A percentile compares a stretch with the other conserved stretches of the same genome.
These are phyloP conservation scores for Senna tora DNA, from an alignment of 306 rosid genomes.

Conservation along the genomic window DNA sequence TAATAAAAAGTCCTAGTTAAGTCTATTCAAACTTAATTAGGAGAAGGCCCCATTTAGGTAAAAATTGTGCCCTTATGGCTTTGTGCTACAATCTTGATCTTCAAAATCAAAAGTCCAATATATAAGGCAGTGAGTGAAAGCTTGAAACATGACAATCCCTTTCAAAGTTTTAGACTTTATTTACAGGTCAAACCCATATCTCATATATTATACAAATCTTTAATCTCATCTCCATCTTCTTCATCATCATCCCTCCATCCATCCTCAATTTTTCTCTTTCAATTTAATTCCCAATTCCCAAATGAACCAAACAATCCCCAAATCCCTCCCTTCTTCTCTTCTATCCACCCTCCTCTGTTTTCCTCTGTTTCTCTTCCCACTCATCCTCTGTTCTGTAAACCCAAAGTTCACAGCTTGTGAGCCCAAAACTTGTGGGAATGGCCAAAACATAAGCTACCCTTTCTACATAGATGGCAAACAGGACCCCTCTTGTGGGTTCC, in stretches of 20 bases:
- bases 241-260: neutral
- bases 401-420: conserved; percentile 38
- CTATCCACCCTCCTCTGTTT: neutral
- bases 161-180: neutral
- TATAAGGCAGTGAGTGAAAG: conserved; percentile 28
- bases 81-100: neutral
- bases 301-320: conserved; percentile 38
- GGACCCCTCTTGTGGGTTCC: conserved; percentile 44
- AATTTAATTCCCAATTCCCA: neutral
- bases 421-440: conserved; percentile 40
- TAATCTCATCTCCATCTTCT: neutral
- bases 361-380: neutral
- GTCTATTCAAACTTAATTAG: neutral
- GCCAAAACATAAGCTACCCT: conserved; percentile 47
- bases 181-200: conserved; percentile 28
- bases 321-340: neutral
- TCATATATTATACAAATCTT: no score
- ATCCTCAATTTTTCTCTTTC: neutral
- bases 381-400: conserved; percentile 8
- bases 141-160: no score
- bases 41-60: neutral
- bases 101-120: conserved; percentile 17
- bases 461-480: conserved; percentile 39
- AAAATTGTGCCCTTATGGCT: no score
- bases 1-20: no score